Evolutionary conservation across 768 basidiomycete species (phyloP).

Genomic region (Xerocomellus chrysenteron): DNA sequence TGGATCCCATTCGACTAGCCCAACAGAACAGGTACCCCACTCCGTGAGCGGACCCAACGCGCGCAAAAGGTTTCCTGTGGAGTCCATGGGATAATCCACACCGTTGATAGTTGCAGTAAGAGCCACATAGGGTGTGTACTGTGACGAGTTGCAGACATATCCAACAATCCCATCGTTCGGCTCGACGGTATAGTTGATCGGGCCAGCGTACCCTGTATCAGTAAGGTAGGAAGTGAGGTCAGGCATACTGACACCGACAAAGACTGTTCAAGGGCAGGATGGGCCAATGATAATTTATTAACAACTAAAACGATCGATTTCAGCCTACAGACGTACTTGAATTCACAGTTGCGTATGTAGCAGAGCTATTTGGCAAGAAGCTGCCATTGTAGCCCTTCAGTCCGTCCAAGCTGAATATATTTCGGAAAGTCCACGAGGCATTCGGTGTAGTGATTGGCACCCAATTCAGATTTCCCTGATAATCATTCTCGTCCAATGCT

Average conservation of each 20-base stretch:
- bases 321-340: conserved; percentile 6
- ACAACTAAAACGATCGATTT: background rate
- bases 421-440: conserved; percentile 2
- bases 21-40: background rate
- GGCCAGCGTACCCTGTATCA: conserved; percentile 12
- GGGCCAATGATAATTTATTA: background rate
- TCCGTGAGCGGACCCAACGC: background rate
- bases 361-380: conserved; percentile 8
- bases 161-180: background rate
- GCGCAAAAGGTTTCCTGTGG: conserved; percentile 18
- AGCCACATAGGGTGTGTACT: conserved; percentile 15
- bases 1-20: no score
- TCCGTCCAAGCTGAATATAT: conserved; percentile 12
- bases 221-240: conserved; percentile 3
- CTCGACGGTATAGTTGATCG: conserved; percentile 9
- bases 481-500: conserved; percentile 22
- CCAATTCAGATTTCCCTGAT: conserved; percentile 22
- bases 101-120: conserved; percentile 26
- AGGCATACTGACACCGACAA: conserved; percentile 4
- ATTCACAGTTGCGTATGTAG: conserved; percentile 6
- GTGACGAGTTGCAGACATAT: conserved; percentile 21
- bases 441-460: conserved; percentile 19
- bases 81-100: conserved; percentile 27
- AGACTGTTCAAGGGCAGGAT: conserved; percentile 2
- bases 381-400: conserved; percentile 22